These are phyloP conservation scores for Ulota crispa DNA, from an alignment of 225 moss, liverwort and hornwort species.

Conservation along the genomic window DNA sequence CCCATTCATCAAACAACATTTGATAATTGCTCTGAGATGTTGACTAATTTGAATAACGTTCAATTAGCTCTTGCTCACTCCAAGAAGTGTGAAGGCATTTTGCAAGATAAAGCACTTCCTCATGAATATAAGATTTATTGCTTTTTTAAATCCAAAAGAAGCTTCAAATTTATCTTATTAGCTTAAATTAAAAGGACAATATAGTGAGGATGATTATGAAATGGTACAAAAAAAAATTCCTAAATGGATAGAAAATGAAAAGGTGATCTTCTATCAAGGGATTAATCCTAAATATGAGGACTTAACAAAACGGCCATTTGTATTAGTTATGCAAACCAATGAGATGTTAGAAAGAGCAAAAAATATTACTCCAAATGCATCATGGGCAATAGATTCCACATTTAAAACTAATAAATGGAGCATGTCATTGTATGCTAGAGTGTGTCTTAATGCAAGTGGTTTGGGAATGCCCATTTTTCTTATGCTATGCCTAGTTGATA, in stretches of 20 bases:
- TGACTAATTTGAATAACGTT: not conserved
- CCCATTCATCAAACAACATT: not conserved
- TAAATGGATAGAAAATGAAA: not conserved
- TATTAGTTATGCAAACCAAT: not conserved
- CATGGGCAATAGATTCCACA: not conserved
- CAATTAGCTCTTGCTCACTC: not conserved
- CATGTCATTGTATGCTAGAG: too few relatives aligned
- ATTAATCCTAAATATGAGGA: not conserved
- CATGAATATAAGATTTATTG: too few relatives aligned
- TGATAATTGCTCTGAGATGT: not conserved
- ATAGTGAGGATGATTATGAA: not conserved
- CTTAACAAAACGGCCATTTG: not conserved
- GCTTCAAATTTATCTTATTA: not conserved
- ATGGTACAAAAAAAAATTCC: not conserved
- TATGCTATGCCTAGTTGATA: not conserved
- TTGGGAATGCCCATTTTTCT: too few relatives aligned
- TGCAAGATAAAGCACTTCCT: rapidly evolving
- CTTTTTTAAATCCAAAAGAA: not conserved
- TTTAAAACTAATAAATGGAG: too few relatives aligned
- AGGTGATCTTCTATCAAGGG: not conserved
- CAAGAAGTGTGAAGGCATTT: not conserved
- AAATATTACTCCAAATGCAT: not conserved
- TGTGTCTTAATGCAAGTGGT: too few relatives aligned
- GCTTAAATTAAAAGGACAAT: too few relatives aligned
- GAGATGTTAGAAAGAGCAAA: not conserved